Conservation (phyloP, 2,329 filamentous ascomycete genomes). For the Arthrobotrys conoides region DNA sequence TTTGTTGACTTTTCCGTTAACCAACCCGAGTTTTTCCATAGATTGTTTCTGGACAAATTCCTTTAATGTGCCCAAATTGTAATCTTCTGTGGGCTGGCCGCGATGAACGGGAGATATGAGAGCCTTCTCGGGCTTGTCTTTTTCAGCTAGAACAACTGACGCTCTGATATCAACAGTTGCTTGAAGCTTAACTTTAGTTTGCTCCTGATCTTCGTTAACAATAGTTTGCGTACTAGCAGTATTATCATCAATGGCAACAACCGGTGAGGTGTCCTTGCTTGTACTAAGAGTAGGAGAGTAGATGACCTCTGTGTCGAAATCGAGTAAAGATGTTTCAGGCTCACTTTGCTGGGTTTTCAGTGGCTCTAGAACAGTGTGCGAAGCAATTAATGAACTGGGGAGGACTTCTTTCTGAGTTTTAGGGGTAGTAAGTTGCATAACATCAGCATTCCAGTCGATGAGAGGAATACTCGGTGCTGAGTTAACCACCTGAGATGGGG, state of each 20-base stretch:
- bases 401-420: slow-evolving; percentile 37
- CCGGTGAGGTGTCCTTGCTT: slow-evolving; percentile 56
- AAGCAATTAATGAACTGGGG: slow-evolving; percentile 44
- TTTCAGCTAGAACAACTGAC: not conserved
- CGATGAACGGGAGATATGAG: not conserved
- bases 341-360: not conserved
- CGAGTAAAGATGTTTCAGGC: not conserved
- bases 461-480: not conserved
- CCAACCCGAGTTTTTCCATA: not conserved
- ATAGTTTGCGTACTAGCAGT: not conserved
- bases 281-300: slow-evolving; percentile 63
- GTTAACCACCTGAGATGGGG: not conserved
- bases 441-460: not conserved
- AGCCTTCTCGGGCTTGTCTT: not conserved
- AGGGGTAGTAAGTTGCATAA: not conserved
- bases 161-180: not conserved
- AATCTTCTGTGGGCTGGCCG: not conserved
- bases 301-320: slow-evolving; percentile 61
- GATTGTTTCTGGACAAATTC: slow-evolving; percentile 17
- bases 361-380: not conserved
- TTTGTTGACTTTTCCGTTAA: not conserved
- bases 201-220: not conserved
- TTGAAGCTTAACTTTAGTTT: not conserved
- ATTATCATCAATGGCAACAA: not conserved
- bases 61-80: not conserved